Conservation (phyloP, 192 early-diverging fungal genomes). For the Umbelopsis sp. region DNA sequence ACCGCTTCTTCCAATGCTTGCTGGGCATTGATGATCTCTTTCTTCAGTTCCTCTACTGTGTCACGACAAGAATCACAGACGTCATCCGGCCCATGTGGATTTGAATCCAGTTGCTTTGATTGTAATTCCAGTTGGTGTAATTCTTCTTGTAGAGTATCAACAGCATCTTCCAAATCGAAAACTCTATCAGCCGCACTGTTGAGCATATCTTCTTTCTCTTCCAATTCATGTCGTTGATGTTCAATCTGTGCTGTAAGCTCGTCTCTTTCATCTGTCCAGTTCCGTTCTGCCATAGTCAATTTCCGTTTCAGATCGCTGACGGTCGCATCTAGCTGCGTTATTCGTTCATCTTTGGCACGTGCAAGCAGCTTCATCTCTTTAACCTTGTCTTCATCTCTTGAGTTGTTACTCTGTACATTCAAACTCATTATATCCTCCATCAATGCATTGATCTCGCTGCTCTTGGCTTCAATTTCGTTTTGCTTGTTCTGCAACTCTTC, state of each 20-base stretch:
- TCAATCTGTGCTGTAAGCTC: background rate
- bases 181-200: constrained; percentile 15
- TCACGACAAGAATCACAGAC: background rate
- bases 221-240: background rate
- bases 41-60: background rate
- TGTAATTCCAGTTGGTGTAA: background rate
- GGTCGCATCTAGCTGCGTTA: background rate
- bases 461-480: background rate
- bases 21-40: background rate
- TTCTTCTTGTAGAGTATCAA: constrained; percentile 3
- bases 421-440: constrained; percentile 13
- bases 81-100: background rate
- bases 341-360: constrained; percentile 8
- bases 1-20: constrained; percentile 6
- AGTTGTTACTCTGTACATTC: background rate
- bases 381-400: background rate
- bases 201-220: constrained; percentile 6
- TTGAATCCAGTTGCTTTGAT: background rate
- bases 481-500: background rate
- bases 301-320: background rate
- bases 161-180: background rate
- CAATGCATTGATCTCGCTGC: background rate
- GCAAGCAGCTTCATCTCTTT: constrained; percentile 9
- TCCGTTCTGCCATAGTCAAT: background rate
- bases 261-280: background rate